Conservation (phyloP, 805 yeast genomes). For the Teunomyces panamensis region DNA sequence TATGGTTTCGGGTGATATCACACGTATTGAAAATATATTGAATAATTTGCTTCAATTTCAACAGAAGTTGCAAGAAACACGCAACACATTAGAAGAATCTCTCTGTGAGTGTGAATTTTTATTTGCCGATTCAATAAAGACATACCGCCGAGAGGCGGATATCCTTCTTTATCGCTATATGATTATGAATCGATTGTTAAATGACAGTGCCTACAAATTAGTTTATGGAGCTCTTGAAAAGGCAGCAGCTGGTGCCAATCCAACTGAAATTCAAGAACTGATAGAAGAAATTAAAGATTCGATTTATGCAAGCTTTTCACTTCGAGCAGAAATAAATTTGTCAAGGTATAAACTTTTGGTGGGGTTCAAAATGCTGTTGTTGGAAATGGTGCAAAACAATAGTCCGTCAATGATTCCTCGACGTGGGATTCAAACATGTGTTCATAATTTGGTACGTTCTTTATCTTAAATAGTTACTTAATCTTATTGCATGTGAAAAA, state of each 20-base stretch:
- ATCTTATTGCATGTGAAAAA: no score
- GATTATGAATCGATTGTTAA: background rate
- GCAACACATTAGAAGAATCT: background rate
- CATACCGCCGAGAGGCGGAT: background rate
- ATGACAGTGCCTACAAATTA: background rate
- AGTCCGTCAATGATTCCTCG: background rate
- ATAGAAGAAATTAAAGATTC: background rate
- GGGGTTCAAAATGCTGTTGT: background rate
- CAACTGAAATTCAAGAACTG: background rate
- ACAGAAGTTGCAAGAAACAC: background rate
- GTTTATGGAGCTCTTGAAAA: background rate
- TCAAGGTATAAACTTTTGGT: background rate
- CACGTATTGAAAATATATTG: background rate
- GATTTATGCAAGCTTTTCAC: background rate
- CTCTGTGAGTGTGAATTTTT: background rate
- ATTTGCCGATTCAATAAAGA: background rate
- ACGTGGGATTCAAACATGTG: no score
- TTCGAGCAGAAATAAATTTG: background rate
- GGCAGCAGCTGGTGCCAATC: background rate
- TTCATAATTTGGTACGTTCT: no score
- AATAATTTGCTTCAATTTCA: background rate
- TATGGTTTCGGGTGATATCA: background rate
- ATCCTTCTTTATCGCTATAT: background rate
- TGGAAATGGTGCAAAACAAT: background rate
- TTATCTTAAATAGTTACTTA: no score